Conservation (phyloP, 208 protist genomes). For the Crithidia fasciculata region DNA sequence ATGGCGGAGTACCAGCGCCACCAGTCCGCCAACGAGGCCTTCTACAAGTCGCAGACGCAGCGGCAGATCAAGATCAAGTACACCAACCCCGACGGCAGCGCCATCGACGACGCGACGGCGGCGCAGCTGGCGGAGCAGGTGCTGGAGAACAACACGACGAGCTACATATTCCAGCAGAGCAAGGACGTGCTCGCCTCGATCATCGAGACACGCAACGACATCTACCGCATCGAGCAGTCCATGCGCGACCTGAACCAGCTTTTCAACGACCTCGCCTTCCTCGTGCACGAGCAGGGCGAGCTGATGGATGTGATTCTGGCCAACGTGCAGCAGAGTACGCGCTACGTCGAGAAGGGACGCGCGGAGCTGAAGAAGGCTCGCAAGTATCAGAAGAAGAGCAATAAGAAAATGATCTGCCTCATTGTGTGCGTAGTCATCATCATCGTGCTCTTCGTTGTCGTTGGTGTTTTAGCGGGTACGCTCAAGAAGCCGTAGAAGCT, state of each 20-base stretch:
- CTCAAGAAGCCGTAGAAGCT: conserved; percentile 5
- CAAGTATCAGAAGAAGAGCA: conserved; percentile 80
- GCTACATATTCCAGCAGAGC: conserved; percentile 89
- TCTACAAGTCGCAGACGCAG: conserved; percentile 60
- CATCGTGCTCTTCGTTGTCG: conserved; percentile 56
- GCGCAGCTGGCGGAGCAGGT: conserved; percentile 59
- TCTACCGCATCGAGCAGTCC: conserved; percentile 89
- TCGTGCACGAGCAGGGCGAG: conserved; percentile 90
- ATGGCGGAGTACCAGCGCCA: conserved; percentile 77
- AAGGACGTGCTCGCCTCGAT: conserved; percentile 84
- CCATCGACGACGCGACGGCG: conserved; percentile 63
- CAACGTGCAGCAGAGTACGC: conserved; percentile 65
- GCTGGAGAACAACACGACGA: conserved; percentile 79
- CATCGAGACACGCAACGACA: conserved; percentile 90
- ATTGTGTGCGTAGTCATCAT: conserved; percentile 50
- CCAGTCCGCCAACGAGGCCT: conserved; percentile 36
- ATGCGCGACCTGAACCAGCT: conserved; percentile 90
- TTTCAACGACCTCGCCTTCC: conserved; percentile 89
- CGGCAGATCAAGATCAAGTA: conserved; percentile 92
- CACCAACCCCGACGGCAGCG: conserved; percentile 78
- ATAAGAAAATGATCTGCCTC: conserved; percentile 79
- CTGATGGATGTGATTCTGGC: conserved; percentile 83
- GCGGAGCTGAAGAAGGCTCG: conserved; percentile 77
- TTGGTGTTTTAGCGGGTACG: conserved; percentile 41
- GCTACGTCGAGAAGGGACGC: conserved; percentile 71